Evolutionary conservation across 805 yeast species (phyloP).

Genomic region (Ogataea paraovalis): DNA sequence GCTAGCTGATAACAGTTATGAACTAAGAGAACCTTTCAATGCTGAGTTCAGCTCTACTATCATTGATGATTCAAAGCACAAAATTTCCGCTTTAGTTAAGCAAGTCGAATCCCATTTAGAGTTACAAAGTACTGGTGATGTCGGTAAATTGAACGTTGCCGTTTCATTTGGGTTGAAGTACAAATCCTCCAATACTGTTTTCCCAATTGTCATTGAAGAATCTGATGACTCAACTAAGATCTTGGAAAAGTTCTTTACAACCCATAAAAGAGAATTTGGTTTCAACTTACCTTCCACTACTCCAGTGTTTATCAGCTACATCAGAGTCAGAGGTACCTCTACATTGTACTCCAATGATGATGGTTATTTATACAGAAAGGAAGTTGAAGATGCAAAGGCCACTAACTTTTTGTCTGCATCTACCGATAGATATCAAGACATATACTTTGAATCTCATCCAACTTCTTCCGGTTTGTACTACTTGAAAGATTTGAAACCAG

Average conservation of each 20-base stretch:
- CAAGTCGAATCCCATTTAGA: slow-evolving; percentile 40
- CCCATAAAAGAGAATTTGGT: slow-evolving; percentile 71
- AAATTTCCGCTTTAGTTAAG: slow-evolving; percentile 28
- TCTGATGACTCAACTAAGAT: slow-evolving; percentile 33
- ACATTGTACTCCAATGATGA: slow-evolving; percentile 2
- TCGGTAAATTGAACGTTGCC: slow-evolving; percentile 75
- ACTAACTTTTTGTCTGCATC: neutral
- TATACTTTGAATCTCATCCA: slow-evolving; percentile 24
- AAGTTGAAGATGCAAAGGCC: neutral
- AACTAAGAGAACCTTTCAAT: slow-evolving; percentile 2
- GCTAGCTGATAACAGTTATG: slow-evolving; percentile 31
- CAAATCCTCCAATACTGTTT: slow-evolving; percentile 41
- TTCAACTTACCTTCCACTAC: slow-evolving; percentile 36
- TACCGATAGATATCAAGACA: slow-evolving; percentile 17
- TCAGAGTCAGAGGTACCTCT: slow-evolving; percentile 3
- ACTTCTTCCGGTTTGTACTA: slow-evolving; percentile 29
- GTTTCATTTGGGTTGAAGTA: slow-evolving; percentile 34
- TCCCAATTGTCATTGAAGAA: slow-evolving; percentile 27
- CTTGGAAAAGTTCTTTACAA: slow-evolving; percentile 41
- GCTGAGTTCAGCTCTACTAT: slow-evolving; percentile 12
- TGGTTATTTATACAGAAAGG: slow-evolving; percentile 2
- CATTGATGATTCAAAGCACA: slow-evolving; percentile 28
- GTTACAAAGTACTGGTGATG: slow-evolving; percentile 38
- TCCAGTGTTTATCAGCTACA: slow-evolving; percentile 3
- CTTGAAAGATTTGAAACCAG: slow-evolving; percentile 28